These are phyloP conservation scores for Hyphopichia buzzinii DNA, from an alignment of 1,139 yeast genomes.

Conservation along the genomic window DNA sequence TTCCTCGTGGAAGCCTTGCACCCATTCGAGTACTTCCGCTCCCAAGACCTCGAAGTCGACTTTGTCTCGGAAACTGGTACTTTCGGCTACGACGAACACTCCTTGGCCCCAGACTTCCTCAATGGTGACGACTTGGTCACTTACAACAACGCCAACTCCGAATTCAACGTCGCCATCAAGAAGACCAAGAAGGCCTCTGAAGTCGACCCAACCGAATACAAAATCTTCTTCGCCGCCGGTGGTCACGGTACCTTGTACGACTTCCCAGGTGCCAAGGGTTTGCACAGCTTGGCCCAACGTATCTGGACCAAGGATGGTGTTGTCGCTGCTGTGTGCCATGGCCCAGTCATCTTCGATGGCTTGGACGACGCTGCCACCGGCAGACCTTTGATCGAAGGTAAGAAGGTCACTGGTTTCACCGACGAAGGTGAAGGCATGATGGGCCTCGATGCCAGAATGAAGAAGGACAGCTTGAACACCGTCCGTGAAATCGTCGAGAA, in stretches of 20 bases:
- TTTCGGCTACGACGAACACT: constrained; percentile 55
- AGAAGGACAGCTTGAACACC: constrained; percentile 29
- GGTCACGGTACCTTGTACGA: constrained; percentile 66
- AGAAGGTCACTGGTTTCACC: constrained; percentile 59
- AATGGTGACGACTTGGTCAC: constrained; percentile 41
- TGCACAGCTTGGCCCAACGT: constrained; percentile 43
- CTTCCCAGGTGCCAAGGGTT: constrained; percentile 49
- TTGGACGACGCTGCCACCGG: constrained; percentile 43
- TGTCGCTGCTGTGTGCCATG: constrained; percentile 66
- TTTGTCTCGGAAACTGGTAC: constrained; percentile 59
- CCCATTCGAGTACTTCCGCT: constrained; percentile 48
- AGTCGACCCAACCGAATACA: constrained; percentile 46
- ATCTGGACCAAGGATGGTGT: constrained; percentile 53
- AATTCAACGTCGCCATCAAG: constrained; percentile 32
- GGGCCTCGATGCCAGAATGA: constrained; percentile 34
- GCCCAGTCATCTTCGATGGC: constrained; percentile 54
- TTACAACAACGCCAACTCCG: constrained; percentile 36
- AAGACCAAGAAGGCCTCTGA: constrained; percentile 43
- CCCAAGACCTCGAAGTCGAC: constrained; percentile 50
- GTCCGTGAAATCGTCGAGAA: constrained; percentile 33
- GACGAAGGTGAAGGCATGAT: constrained; percentile 49
- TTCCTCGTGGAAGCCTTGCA: constrained; percentile 57
- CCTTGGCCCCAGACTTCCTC: constrained; percentile 38
- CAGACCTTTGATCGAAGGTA: constrained; percentile 47
- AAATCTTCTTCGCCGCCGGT: constrained; percentile 58